phyloP scores from a whole-genome alignment of 2,329 filamentous ascomycete species.

The Aspergillus bombycis region DNA sequence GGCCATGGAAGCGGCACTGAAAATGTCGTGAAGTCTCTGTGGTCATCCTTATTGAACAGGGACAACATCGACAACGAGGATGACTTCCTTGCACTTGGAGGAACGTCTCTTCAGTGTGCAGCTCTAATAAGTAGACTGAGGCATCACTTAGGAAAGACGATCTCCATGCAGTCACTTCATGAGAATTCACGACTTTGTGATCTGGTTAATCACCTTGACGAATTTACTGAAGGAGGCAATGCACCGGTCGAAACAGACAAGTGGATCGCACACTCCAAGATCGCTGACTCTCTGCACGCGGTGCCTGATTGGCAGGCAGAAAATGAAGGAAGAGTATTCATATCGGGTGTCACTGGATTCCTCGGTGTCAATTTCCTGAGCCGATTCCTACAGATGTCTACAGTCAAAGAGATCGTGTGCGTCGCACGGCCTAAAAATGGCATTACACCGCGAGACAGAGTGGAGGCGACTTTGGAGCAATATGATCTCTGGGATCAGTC shows the following conservation, averaged over 20 bases:
- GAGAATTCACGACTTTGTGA: slow-evolving; percentile 5
- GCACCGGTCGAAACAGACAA: slow-evolving; percentile 9
- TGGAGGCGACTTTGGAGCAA: slow-evolving; percentile 59
- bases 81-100: slow-evolving; percentile 13
- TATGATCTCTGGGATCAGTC: slow-evolving; percentile 14
- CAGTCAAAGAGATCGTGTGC: slow-evolving; percentile 63
- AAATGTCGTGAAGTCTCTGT: slow-evolving; percentile 2
- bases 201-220: slow-evolving; percentile 6
- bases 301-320: slow-evolving; percentile 8
- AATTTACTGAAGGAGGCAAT: slow-evolving; percentile 10
- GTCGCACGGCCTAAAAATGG: slow-evolving; percentile 69
- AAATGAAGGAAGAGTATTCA: slow-evolving; percentile 14
- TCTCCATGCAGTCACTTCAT: slow-evolving; percentile 13
- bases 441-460: neutral
- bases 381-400: slow-evolving; percentile 63
- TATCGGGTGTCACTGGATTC: slow-evolving; percentile 85
- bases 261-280: slow-evolving; percentile 5
- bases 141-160: slow-evolving; percentile 5
- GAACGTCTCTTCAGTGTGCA: slow-evolving; percentile 14
- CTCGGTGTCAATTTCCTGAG: slow-evolving; percentile 74
- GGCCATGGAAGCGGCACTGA: neutral
- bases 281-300: slow-evolving; percentile 1
- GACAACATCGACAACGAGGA: slow-evolving; percentile 6
- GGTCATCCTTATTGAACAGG: slow-evolving; percentile 9
- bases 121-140: slow-evolving; percentile 5